phyloP scores from a whole-genome alignment of 768 basidiomycete genomes.

The Suillus subalutaceus region DNA sequence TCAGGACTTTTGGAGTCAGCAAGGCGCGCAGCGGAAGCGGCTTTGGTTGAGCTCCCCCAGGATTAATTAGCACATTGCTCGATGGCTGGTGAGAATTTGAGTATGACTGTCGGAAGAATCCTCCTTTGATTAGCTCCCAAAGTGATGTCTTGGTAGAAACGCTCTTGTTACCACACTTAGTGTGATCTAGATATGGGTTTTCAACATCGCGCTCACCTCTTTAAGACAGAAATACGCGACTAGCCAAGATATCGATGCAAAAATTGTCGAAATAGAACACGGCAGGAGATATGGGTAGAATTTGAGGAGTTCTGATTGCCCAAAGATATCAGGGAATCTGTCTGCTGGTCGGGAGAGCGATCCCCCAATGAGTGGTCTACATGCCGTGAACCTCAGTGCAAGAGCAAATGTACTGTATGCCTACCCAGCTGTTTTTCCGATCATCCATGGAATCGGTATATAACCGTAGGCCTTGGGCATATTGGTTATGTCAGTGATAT shows the following conservation, averaged over 20 bases:
- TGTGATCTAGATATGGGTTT: neutral
- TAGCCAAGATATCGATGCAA: conserved; percentile 52
- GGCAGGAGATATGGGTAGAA: conserved; percentile 75
- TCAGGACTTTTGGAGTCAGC: conserved; percentile 55
- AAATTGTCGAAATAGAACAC: conserved; percentile 62
- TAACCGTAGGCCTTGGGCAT: conserved; percentile 52
- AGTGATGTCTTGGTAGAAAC: neutral
- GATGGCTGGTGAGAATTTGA: neutral
- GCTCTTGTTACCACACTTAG: neutral
- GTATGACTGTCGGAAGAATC: neutral
- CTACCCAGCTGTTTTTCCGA: conserved; percentile 45
- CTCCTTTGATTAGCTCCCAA: neutral
- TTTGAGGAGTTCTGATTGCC: conserved; percentile 55
- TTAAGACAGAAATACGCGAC: conserved; percentile 53
- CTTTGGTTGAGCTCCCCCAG: neutral
- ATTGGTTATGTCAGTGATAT: conserved; percentile 41
- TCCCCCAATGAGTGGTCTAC: conserved; percentile 49
- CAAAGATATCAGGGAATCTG: conserved; percentile 59
- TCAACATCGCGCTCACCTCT: conserved; percentile 41
- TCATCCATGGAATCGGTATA: conserved; percentile 52
- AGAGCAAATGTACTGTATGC: conserved; percentile 16
- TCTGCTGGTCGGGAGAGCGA: too few relatives aligned
- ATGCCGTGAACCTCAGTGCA: conserved; percentile 5
- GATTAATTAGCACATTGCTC: neutral
- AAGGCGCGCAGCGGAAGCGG: conserved; percentile 52